Evolutionary conservation across 225 moss, liverwort and hornwort genomes (phyloP).

Genomic region (Neckera pumila): DNA sequence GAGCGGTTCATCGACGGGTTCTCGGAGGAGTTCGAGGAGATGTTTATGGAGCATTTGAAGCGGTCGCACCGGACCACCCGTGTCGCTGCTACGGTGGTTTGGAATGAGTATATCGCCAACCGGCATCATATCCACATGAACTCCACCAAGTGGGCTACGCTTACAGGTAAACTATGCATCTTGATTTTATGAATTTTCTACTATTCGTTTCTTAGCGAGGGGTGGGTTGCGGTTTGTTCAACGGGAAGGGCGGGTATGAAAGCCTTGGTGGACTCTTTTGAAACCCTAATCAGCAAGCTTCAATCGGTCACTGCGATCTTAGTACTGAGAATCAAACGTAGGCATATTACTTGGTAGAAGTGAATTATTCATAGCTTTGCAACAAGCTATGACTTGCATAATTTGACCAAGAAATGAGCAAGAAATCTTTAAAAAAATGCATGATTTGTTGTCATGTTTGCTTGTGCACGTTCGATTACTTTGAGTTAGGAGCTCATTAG

Average conservation of each 20-base stretch:
- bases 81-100: conserved; percentile 81
- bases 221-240: not conserved
- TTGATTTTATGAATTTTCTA: not conserved
- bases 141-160: conserved; percentile 77
- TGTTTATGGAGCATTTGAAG: conserved; percentile 74
- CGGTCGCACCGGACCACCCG: conserved; percentile 65
- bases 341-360: not conserved
- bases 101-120: conserved; percentile 84
- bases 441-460: not conserved
- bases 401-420: not conserved
- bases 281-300: not conserved
- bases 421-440: not conserved
- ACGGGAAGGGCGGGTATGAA: not conserved
- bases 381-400: not conserved
- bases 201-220: not conserved
- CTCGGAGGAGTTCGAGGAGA: conserved; percentile 80
- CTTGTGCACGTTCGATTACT: not conserved
- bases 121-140: conserved; percentile 87
- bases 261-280: not conserved
- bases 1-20: conserved; percentile 76
- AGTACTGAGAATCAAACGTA: not conserved
- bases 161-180: conserved; percentile 35
- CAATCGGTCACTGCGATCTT: not conserved
- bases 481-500: not conserved
- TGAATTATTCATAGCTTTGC: not conserved